Base-by-base conservation (phyloP, 257 asterid species). In the Plectranthus barbatus region DNA sequence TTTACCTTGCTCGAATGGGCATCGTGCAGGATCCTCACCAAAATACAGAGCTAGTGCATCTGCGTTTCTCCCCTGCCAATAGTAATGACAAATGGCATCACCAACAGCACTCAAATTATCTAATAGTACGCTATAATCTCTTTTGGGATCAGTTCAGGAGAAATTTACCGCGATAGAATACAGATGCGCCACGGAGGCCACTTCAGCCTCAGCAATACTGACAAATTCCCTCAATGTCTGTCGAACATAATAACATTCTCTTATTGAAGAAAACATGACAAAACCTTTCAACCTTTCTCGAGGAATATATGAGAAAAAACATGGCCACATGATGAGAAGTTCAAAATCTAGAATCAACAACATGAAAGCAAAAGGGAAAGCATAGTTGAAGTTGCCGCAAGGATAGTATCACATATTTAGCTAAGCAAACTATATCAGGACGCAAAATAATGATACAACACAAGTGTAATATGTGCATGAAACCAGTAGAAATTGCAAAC, bases 1-100 rank as follows among this genome's bases (percentile, higher is more conserved):
- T 56, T 64, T 69, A 93, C 99, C 99, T 87, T 94, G 99, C 80
- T 94, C 99, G 61, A 90, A 90, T 44, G 99, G 99, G 79, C 86
- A 90, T 49, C 84, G 82, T 21, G 87, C 95, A 62, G 97, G 97
- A 70, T 94, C 99, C 83, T 94, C 99, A 18, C 96, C 96, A 45
- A 94, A 94, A 83, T 94, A 94, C 47, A 90, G 79, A 62, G 92
- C 92, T 73, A 90, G 75, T 24, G 96, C 97, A 85, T 94, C 99
- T 18, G 99, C 99, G 60, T 87, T 87, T 76, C 88, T 86, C 64
- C 97, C 99, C 99, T 94, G 91, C 62, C 69, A 79, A 70, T 19
- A 65, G 54, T 21, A 53, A 44, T 12, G 46, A 64, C 29, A 47
- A 62, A 62, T 23, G 39, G 40, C 29, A 64, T 51, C 47, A 57